phyloP scores from a whole-genome alignment of 2,329 filamentous ascomycete species.

The Bipolaris cookei region DNA sequence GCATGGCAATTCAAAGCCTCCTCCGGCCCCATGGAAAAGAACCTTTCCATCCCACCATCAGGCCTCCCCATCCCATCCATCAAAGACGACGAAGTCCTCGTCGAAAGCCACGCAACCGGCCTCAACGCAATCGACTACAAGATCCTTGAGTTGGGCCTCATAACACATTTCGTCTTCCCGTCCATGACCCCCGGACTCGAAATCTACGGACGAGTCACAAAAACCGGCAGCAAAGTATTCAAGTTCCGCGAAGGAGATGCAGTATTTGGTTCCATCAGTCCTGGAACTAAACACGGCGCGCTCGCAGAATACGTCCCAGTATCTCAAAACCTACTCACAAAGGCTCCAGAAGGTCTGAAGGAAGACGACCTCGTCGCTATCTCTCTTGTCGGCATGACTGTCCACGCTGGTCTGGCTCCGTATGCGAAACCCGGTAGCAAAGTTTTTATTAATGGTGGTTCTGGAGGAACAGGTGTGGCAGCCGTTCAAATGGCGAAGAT shows the following conservation, averaged over 20 bases:
- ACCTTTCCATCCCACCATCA: constrained; percentile 55
- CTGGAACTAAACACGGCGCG: constrained; percentile 35
- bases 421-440: constrained; percentile 46
- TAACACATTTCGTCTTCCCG: constrained; percentile 47
- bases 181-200: constrained; percentile 58
- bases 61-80: constrained; percentile 49
- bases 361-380: constrained; percentile 37
- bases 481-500: constrained; percentile 67
- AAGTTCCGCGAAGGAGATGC: constrained; percentile 38
- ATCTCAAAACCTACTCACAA: neutral
- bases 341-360: constrained; percentile 20
- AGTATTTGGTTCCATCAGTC: constrained; percentile 42
- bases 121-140: constrained; percentile 70
- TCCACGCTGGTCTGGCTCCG: constrained; percentile 37
- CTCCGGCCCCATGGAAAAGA: constrained; percentile 56
- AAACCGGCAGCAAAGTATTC: constrained; percentile 20
- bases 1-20: constrained; percentile 31
- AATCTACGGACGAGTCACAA: constrained; percentile 55
- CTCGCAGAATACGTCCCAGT: constrained; percentile 41
- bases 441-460: constrained; percentile 67
- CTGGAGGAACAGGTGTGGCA: constrained; percentile 64
- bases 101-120: constrained; percentile 58
- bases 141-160: constrained; percentile 56
- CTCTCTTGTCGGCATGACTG: constrained; percentile 42
- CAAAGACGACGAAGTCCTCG: constrained; percentile 55